Evolutionary conservation across 2,329 filamentous ascomycete genomes (phyloP), one percentile per base, ranked within the genome.

Genomic region (Neopestalotiopsis rosae): DNA sequence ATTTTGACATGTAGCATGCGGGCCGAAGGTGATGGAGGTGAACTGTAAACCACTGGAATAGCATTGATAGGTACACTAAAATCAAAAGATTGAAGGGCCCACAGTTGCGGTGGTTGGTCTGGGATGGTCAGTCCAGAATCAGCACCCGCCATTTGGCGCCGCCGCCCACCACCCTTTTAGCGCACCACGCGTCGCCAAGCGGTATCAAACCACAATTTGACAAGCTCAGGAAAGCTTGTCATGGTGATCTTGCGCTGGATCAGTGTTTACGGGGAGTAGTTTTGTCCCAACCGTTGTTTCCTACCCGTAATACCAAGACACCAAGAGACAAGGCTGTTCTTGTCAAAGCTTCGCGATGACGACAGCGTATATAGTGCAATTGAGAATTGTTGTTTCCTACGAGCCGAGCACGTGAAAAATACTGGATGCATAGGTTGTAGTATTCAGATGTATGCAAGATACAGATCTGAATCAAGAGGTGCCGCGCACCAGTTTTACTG

Each of bases 171-270:
- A 34, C 12, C 13, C 6, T 10, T 14, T 30, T 65, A 65, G 62
- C 62, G 62, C 20, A 65, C 62, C 62, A 65, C 62, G 62, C 62
- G 62, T 65, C 62, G 62, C 62, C 62, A 52, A 65, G 62, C 40
- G 24, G 59, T 14, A 34, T 40, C 59, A 62, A 62, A 34, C 30
- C 57, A 34, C 24, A 30, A 13, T 38, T 34, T 59, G 57, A 30
- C 59, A 62, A 45, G 20, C 20, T 40, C 40, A 14, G 20, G 34
- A 65, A 65, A 65, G 62, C 62, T 65, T 65, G 40, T 65, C 42
- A 42, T n/a, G 59, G 34, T 38, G 28, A 38, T 62, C 59, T 14
- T 20, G 17, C 45, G 9, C n/a, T 52, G 45, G 45, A 10, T 52
- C 45, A 52, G 10, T 52, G 45, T 52, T 52, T 52, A 17, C 17